These are phyloP conservation scores for Alternaria longipes DNA, from an alignment of 2,329 filamentous ascomycete species.

Conservation along the genomic window DNA sequence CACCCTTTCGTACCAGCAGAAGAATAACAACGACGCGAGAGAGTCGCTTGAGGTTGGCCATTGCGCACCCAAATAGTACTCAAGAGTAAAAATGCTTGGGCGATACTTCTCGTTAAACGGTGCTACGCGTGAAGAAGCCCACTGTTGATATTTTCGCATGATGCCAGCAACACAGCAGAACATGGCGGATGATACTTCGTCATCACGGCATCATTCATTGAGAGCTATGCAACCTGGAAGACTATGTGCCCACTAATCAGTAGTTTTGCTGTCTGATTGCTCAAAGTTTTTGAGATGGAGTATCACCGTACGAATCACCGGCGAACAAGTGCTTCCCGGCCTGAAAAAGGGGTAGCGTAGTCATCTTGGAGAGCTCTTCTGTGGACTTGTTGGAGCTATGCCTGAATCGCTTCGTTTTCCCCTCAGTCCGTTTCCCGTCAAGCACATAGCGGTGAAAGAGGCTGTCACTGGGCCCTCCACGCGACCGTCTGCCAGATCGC, in stretches of 20 bases:
- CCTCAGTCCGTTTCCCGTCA: conserved; percentile 28
- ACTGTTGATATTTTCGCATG: not conserved
- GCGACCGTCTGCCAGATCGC: not conserved
- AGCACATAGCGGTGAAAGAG: conserved; percentile 2
- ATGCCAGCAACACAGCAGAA: not conserved
- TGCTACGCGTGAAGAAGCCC: not conserved
- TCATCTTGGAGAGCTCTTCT: conserved; percentile 4
- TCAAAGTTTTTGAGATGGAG: conserved; percentile 3
- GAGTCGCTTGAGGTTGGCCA: not conserved
- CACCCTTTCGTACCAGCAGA: not conserved
- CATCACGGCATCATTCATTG: conserved; percentile 1
- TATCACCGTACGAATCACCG: conserved; percentile 14
- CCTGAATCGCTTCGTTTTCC: conserved; percentile 21
- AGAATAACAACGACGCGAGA: not conserved
- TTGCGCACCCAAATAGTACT: not conserved
- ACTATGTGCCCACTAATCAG: not conserved
- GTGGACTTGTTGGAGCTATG: conserved; percentile 16
- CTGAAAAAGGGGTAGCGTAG: not conserved
- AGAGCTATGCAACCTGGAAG: not conserved
- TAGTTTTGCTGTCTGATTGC: not conserved
- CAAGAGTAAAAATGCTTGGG: not conserved
- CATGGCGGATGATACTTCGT: not conserved
- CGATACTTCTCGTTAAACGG: not conserved
- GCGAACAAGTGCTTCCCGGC: not conserved
- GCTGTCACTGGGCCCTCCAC: conserved; percentile 2